Conservation (phyloP, 2,329 filamentous ascomycete genomes). For the Fusarium illudens region DNA sequence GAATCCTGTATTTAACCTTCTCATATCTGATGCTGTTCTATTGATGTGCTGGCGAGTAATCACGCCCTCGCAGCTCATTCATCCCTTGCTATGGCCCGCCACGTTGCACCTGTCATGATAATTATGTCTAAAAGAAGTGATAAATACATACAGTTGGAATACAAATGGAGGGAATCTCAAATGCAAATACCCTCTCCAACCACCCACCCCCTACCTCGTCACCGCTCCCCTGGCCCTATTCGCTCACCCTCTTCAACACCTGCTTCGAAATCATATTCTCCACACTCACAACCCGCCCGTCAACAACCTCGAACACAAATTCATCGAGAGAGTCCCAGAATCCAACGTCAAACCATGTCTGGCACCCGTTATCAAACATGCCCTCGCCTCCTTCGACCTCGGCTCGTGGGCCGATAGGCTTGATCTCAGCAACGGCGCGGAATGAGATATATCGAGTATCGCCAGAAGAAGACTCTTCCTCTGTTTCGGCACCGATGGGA, state of each 20-base stretch:
- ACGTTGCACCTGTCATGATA: background rate
- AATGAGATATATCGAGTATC: background rate
- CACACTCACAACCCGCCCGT: background rate
- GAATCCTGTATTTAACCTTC: fast-evolving
- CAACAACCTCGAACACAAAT: background rate
- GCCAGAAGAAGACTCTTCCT: background rate
- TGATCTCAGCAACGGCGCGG: background rate
- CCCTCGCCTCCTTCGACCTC: background rate
- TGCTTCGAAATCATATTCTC: background rate
- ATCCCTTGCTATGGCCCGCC: background rate
- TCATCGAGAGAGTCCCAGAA: background rate
- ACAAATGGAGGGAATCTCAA: background rate
- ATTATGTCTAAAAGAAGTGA: background rate
- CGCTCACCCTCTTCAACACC: background rate
- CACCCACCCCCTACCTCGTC: too few relatives aligned
- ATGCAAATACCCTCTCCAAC: background rate
- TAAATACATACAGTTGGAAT: background rate
- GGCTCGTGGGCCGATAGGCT: background rate
- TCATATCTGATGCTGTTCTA: background rate
- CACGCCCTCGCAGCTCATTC: background rate
- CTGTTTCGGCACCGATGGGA: background rate
- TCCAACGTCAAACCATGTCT: background rate
- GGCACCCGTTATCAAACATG: background rate
- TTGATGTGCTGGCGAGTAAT: background rate
- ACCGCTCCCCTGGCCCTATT: background rate